Base-by-base conservation (phyloP, 1,284 basidiomycete species). In the Crocinoboletus sp. region DNA sequence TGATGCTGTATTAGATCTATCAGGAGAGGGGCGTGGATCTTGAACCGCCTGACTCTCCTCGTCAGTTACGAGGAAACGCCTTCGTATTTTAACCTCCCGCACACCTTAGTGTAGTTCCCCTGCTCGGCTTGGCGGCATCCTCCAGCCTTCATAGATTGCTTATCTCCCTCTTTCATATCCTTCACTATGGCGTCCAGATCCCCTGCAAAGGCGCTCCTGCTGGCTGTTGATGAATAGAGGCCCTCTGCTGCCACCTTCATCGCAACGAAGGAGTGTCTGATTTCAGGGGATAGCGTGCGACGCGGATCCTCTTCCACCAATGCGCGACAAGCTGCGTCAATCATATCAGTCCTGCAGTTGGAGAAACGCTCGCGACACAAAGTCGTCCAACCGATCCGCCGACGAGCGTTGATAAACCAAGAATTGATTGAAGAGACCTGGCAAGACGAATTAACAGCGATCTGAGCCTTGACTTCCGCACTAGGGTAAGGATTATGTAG, bases 401-500 rank as follows among this genome's bases (percentile, higher is more conserved):
- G 69, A 0, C 78, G 67, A 0, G 59, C 60, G 13, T 72, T 71
- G 15, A 66, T 55, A 35, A 80, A 80, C 78, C 78, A 80, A 0
- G 60, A 56, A 27, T 70, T 69, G 28, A 80, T 2, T 1, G 59
- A 61, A 16, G 59, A 52, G 0, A 57, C n/a, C 1, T 29, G 32
- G 0, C 43, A 49, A 0, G 46, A 46, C 0, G 51, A 55, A 28
- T 28, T 10, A 6, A 43, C 20, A 1, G 59, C 57, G 0, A 58
- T 55, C 10, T 0, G 43, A 28, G 38, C 3, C 36, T 58, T 58
- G 43, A 56, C 30, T 33, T 45, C 54, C 2, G 70, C 59, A 15
- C 64, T 61, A 0, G 77, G 77, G 41, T 78, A 80, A 0, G 78
- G 78, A 36, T 78, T 70, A 34, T 73, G 66, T 1, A 78, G 37